These are phyloP conservation scores for Trypanosomatidae sp. DNA, from an alignment of 208 protist genomes.

Conservation along the genomic window DNA sequence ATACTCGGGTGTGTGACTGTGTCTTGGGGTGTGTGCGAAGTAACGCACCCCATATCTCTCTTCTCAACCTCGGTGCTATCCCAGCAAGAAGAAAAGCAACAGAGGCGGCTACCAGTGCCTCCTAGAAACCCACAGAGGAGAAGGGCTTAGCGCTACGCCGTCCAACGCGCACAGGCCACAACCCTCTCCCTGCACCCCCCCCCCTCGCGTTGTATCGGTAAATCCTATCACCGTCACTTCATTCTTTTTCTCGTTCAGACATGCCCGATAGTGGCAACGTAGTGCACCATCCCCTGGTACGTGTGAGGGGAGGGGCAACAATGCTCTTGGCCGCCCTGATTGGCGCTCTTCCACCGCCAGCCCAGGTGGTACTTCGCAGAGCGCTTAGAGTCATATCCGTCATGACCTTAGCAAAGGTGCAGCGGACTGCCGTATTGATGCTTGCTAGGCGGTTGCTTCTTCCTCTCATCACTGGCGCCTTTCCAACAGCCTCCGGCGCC, in stretches of 20 bases:
- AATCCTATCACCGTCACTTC: not conserved
- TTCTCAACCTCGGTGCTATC: not conserved
- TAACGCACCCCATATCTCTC: not conserved
- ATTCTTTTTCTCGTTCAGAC: not conserved
- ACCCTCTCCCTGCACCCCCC: not conserved
- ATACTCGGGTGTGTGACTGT: not conserved
- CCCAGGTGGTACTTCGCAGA: slow-evolving; percentile 8
- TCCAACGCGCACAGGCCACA: not conserved
- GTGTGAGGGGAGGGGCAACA: slow-evolving; percentile 16
- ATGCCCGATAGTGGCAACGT: not conserved
- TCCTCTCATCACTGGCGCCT: slow-evolving; percentile 5
- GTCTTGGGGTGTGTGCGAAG: not conserved
- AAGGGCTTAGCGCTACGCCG: not conserved
- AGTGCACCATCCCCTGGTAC: slow-evolving; percentile 18
- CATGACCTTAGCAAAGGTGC: not conserved
- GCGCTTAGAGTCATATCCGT: slow-evolving; percentile 9
- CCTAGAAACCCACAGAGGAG: not conserved
- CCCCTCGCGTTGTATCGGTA: not conserved
- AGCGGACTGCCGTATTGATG: slow-evolving; percentile 1
- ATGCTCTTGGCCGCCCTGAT: slow-evolving; percentile 27
- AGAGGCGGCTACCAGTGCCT: not conserved
- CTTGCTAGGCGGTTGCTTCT: slow-evolving; percentile 6
- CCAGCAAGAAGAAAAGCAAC: not conserved
- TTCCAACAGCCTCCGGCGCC: not conserved
- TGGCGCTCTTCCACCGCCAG: slow-evolving; percentile 13